A percentile compares a stretch with the other conserved stretches of the same genome.
Conservation (phyloP, 2,329 filamentous ascomycete genomes). For the Aspergillus terreus region DNA sequence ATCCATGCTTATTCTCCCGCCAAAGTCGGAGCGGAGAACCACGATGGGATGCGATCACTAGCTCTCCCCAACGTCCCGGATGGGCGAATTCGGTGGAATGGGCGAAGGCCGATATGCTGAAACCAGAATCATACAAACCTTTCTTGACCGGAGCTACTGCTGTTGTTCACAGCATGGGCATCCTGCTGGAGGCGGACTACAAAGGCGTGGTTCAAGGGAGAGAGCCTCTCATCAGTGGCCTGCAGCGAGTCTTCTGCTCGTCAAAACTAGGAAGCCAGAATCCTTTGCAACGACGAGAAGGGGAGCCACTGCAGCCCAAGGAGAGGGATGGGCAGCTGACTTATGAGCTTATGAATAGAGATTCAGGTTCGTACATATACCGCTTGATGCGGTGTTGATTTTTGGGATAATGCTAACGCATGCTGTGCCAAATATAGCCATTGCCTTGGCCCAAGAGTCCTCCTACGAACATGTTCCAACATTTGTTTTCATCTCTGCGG, state of each 20-base stretch:
- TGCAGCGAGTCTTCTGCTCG: conserved; percentile 73
- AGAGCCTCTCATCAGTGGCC: conserved; percentile 74
- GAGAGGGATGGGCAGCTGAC: conserved; percentile 75
- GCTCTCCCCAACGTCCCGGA: conserved; percentile 64
- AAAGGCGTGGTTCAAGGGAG: conserved; percentile 83
- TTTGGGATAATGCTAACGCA: neutral
- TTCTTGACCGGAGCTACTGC: conserved; percentile 74
- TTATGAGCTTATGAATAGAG: conserved; percentile 96
- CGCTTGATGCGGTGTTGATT: neutral
- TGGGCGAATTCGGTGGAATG: conserved; percentile 84
- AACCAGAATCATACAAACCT: conserved; percentile 72
- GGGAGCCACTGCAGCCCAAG: conserved; percentile 60
- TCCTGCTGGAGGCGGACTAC: conserved; percentile 95
- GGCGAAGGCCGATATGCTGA: conserved; percentile 84
- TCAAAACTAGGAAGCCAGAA: conserved; percentile 62
- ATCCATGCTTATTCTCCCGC: neutral
- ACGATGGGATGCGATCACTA: conserved; percentile 75
- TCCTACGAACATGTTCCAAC: conserved; percentile 59
- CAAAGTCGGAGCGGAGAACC: conserved; percentile 84
- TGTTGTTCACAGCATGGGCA: conserved; percentile 93
- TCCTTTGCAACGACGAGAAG: conserved; percentile 61
- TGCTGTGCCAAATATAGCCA: conserved; percentile 52
- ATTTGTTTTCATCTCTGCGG: conserved; percentile 87
- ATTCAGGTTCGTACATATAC: conserved; percentile 51
- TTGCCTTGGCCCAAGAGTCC: conserved; percentile 77